Evolutionary conservation across 208 protist genomes (phyloP), one percentile per base, ranked within the genome.

Genomic region (Trypanosoma scelopori): DNA sequence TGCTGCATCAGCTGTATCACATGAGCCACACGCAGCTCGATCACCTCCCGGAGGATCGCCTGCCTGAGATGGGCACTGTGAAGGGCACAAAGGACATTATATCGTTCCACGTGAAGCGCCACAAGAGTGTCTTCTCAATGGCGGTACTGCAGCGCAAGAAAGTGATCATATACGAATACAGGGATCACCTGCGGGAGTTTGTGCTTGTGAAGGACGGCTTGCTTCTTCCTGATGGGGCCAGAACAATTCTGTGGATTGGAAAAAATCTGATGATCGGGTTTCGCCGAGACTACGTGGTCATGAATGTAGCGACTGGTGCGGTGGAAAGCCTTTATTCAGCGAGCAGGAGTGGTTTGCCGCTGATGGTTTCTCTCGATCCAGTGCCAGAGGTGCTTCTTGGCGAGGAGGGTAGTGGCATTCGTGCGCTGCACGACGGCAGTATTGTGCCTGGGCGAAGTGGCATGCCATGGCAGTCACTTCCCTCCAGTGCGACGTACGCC

Each of bases 341-440:
- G 2, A 41, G 67, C 11, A 49, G 45, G 18, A 62, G 47, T 25
- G 58, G 52, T 16, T 50, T 25, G 23, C 82, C 80, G 22, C 65
- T 86, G n/a, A 59, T 89, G 42, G 65, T 87, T 23, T 71, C 82
- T 18, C 71, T 89, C 61, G 69, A 82, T 28, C 86, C 86, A 2
- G 77, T 88, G 0, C 79, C 82, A 11, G 86, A 92, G 68, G 72
- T 86, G 20, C 74, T 92, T 16, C 56, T 84, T 16, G 63, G 71
- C 32, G 67, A 60, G n/a, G 86, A 87, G 4, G 60, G 66, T 18
- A 55, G 48, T 4, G 78, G 78, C 35, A 15, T 74, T 20, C 86
- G 83, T 0, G 71, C 75, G 20, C 71, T 91, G 15, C 76, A 75
- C 5, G 84, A 94, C 46, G 88, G 88, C 43, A 85, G 74, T 37